Conservation (phyloP, 2,329 filamentous ascomycete genomes). For the Byssochlamys sp. region DNA sequence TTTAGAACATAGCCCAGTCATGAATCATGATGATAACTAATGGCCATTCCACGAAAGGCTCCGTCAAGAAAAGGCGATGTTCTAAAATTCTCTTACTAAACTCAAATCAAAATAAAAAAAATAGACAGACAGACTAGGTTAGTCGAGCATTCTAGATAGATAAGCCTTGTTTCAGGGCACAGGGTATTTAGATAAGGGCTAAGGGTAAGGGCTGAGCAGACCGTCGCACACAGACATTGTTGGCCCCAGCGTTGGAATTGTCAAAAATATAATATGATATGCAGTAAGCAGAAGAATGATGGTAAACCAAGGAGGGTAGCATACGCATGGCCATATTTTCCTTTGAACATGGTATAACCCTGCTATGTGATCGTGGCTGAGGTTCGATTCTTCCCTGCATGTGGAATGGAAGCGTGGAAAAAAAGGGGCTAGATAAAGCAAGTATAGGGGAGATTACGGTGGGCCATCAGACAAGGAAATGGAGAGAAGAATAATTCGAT, state of each 20-base stretch:
- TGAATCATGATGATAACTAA: neutral
- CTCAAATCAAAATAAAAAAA: neutral
- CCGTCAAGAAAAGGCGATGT: neutral
- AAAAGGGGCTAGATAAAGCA: neutral
- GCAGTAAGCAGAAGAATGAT: neutral
- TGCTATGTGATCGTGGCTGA: neutral
- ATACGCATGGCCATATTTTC: neutral
- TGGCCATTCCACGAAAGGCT: neutral
- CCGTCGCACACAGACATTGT: neutral
- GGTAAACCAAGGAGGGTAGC: neutral
- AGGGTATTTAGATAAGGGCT: neutral
- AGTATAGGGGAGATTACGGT: neutral
- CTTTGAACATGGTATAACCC: neutral
- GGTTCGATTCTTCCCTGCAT: neutral
- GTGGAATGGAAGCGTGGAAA: neutral
- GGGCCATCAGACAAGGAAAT: neutral
- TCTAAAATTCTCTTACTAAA: neutral
- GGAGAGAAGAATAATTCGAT: neutral
- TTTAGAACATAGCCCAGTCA: neutral
- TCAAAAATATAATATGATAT: neutral
- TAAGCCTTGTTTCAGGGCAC: neutral
- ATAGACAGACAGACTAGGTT: too few relatives aligned
- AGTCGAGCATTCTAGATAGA: neutral
- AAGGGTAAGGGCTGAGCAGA: neutral
- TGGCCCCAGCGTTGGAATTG: neutral